Percentiles rank a stretch among this genome's conserved stretches.
Evolutionary conservation across 2,329 filamentous ascomycete species (phyloP).

Genomic region (Phialophora verrucosa): DNA sequence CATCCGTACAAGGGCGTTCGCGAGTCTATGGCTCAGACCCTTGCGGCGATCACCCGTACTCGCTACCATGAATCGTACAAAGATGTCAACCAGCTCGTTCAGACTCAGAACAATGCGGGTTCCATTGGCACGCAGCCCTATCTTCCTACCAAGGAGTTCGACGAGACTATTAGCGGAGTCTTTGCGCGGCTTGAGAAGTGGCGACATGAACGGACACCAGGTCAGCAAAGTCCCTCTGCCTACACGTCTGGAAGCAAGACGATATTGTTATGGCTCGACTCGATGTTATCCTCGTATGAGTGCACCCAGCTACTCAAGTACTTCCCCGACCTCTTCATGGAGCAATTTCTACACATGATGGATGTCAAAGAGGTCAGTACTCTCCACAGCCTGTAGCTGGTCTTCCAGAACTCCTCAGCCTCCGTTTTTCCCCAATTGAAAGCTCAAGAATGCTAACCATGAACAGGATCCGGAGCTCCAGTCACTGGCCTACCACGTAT

Average conservation of each 20-base stretch:
- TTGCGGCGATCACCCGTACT: slow-evolving; percentile 87
- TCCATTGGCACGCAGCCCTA: slow-evolving; percentile 87
- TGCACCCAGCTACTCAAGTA: slow-evolving; percentile 89
- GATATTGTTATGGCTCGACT: slow-evolving; percentile 92
- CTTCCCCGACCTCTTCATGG: slow-evolving; percentile 87
- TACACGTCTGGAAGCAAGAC: slow-evolving; percentile 98
- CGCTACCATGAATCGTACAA: slow-evolving; percentile 93
- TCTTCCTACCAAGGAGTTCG: slow-evolving; percentile 74
- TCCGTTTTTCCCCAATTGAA: not conserved
- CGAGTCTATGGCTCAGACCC: slow-evolving; percentile 88
- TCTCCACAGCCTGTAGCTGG: not conserved
- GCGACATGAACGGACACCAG: slow-evolving; percentile 81
- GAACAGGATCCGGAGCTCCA: slow-evolving; percentile 82
- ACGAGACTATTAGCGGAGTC: slow-evolving; percentile 71
- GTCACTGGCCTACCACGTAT: slow-evolving; percentile 92
- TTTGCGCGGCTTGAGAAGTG: slow-evolving; percentile 83
- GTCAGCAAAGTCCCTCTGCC: slow-evolving; percentile 88
- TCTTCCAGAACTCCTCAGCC: not conserved
- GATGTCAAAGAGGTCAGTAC: slow-evolving; percentile 78
- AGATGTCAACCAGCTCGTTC: slow-evolving; percentile 75
- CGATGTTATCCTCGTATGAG: slow-evolving; percentile 86
- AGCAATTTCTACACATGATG: slow-evolving; percentile 98
- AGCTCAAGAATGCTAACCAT: not conserved
- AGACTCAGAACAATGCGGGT: slow-evolving; percentile 77
- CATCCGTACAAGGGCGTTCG: slow-evolving; percentile 98